phyloP scores from a whole-genome alignment of 306 rosid species.

The Trichosanthes truncata region DNA sequence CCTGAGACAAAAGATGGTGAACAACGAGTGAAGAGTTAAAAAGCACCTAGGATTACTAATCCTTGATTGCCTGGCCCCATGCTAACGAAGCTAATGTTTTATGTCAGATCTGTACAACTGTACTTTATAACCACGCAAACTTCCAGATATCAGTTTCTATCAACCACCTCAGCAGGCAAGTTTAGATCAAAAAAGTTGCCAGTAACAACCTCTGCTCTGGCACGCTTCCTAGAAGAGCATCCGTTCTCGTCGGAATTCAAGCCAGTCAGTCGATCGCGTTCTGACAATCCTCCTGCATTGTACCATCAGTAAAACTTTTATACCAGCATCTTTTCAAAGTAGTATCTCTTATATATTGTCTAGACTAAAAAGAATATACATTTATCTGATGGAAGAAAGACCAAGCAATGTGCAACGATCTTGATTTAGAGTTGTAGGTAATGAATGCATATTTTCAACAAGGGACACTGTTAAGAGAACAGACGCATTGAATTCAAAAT shows the following conservation, averaged over 20 bases:
- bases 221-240: conserved; percentile 60
- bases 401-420: not conserved
- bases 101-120: conserved; percentile 64
- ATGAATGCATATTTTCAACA: not conserved
- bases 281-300: conserved; percentile 54
- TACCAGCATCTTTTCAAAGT: not conserved
- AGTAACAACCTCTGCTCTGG: conserved; percentile 51
- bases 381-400: not conserved
- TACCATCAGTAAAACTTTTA: conserved; percentile 19
- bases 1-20: conserved; percentile 13
- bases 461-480: not conserved
- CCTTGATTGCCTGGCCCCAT: conserved; percentile 27
- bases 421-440: not conserved
- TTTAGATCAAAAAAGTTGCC: conserved; percentile 79
- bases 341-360: not conserved
- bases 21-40: conserved; percentile 9
- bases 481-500: not conserved
- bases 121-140: conserved; percentile 23
- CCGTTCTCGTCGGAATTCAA: conserved; percentile 61
- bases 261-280: conserved; percentile 49
- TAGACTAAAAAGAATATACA: not conserved
- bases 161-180: conserved; percentile 81
- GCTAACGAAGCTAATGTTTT: conserved; percentile 27
- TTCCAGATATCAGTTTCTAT: conserved; percentile 58
- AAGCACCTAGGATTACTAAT: conserved; percentile 11